Percentiles rank a stretch among this genome's conserved stretches.
These are phyloP conservation scores for Aegilops bicornis DNA, from an alignment of 176 grass and related monocot species.

Conservation along the genomic window DNA sequence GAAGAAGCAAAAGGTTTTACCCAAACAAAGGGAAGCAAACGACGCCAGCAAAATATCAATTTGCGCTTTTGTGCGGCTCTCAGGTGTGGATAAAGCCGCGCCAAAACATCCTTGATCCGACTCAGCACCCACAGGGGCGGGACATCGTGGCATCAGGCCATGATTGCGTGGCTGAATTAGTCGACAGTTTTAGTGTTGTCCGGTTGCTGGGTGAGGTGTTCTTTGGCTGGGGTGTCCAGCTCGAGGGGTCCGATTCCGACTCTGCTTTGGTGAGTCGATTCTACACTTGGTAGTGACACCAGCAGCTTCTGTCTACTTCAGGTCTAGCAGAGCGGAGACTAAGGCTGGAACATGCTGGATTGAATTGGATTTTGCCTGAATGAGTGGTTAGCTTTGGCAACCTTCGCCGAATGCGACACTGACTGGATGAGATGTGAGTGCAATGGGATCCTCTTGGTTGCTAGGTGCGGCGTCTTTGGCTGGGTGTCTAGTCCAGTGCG, in stretches of 20 bases:
- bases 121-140: background rate
- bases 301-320: background rate
- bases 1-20: too few relatives aligned
- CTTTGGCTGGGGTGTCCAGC: background rate
- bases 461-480: too few relatives aligned
- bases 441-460: background rate
- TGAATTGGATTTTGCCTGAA: too few relatives aligned
- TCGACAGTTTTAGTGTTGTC: background rate
- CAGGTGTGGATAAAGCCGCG: conserved; percentile 26
- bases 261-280: background rate
- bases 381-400: background rate
- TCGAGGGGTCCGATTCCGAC: background rate
- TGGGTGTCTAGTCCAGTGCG: too few relatives aligned
- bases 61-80: background rate
- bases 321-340: background rate
- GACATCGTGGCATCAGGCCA: conserved; percentile 16
- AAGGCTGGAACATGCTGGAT: too few relatives aligned
- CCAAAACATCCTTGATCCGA: conserved; percentile 41
- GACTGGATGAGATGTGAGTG: background rate
- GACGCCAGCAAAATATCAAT: background rate
- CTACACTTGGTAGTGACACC: background rate
- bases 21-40: too few relatives aligned
- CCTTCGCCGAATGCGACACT: background rate
- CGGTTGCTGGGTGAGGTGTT: background rate
- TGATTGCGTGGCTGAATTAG: conserved; percentile 14